A percentile compares a stretch with the other conserved stretches of the same genome.
phyloP scores from a whole-genome alignment of 305 asterid genomes.

The Fraxinus floribunda region DNA sequence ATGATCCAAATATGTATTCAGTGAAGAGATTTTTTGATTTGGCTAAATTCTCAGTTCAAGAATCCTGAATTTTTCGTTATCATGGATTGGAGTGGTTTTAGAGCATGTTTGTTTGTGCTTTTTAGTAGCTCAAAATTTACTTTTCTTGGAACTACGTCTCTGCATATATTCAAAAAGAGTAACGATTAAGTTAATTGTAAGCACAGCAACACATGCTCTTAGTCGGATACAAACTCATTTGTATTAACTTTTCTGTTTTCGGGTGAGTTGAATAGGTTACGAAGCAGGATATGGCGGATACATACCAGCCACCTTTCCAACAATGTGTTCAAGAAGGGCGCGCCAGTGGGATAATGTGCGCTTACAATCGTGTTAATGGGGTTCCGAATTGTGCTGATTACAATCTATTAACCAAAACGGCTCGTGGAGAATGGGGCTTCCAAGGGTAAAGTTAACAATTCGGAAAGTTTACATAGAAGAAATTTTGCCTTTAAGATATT shows the following conservation, averaged over 20 bases:
- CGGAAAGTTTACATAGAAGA: not conserved
- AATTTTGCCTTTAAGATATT: not conserved
- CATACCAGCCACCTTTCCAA: slow-evolving; percentile 48
- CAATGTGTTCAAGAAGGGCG: slow-evolving; percentile 54
- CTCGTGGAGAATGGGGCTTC: slow-evolving; percentile 70
- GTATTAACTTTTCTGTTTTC: not conserved
- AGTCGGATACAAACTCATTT: not conserved
- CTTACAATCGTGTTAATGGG: slow-evolving; percentile 74
- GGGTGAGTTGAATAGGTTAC: slow-evolving; percentile 32
- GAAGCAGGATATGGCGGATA: slow-evolving; percentile 52
- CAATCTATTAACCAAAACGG: slow-evolving; percentile 51
- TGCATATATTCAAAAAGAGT: not conserved
- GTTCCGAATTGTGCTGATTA: slow-evolving; percentile 74
- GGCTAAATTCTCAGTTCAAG: not conserved
- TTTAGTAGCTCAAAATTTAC: not conserved
- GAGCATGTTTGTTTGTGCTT: not conserved
- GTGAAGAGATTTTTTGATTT: not conserved
- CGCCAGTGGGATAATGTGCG: slow-evolving; percentile 93
- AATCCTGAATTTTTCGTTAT: not conserved
- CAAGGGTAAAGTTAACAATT: slow-evolving; percentile 41
- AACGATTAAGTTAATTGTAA: not conserved
- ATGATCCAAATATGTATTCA: not conserved
- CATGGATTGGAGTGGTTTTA: not conserved
- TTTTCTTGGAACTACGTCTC: not conserved
- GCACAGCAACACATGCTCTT: not conserved